A percentile compares a stretch with the other conserved stretches of the same genome.
These are phyloP conservation scores for Arthrobotrys sinensis DNA, from an alignment of 2,329 filamentous ascomycete genomes.

Conservation along the genomic window DNA sequence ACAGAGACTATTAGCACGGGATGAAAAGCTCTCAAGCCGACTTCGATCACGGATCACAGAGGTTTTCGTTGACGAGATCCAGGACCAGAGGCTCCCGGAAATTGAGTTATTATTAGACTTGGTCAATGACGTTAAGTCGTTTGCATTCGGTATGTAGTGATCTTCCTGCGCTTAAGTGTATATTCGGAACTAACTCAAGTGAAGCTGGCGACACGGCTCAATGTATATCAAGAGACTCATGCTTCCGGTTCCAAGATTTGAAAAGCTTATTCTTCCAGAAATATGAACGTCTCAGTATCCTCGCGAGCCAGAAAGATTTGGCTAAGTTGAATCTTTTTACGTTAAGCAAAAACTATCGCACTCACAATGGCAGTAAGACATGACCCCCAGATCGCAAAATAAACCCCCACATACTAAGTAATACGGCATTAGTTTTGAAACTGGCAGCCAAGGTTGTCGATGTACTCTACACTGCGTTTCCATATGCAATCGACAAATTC, in stretches of 20 bases:
- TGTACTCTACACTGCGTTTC: conserved; percentile 60
- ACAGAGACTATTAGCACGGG: conserved; percentile 3
- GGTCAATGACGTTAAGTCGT: conserved; percentile 24
- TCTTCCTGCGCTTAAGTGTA: not conserved
- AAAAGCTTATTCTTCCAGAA: conserved; percentile 65
- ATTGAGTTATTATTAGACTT: conserved; percentile 41
- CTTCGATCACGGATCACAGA: conserved; percentile 34
- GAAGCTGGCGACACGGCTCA: conserved; percentile 66
- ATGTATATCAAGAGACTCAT: conserved; percentile 66
- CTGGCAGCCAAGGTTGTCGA: conserved; percentile 41
- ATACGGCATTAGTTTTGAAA: conserved; percentile 64
- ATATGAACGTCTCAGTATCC: conserved; percentile 59
- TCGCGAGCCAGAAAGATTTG: conserved; percentile 33
- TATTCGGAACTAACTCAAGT: not conserved
- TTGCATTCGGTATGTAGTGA: conserved; percentile 29
- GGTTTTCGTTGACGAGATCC: conserved; percentile 48
- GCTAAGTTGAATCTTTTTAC: conserved; percentile 64
- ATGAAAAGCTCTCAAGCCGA: not conserved
- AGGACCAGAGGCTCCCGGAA: conserved; percentile 43
- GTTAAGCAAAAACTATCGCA: conserved; percentile 66
- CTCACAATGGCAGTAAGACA: conserved; percentile 65
- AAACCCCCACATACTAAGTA: not conserved
- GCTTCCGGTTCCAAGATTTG: conserved; percentile 66
- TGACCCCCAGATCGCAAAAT: not conserved
- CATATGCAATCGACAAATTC: conserved; percentile 65